Conservation (phyloP, 371 early-diverging fungal species). For the Fennellomyces sp. region DNA sequence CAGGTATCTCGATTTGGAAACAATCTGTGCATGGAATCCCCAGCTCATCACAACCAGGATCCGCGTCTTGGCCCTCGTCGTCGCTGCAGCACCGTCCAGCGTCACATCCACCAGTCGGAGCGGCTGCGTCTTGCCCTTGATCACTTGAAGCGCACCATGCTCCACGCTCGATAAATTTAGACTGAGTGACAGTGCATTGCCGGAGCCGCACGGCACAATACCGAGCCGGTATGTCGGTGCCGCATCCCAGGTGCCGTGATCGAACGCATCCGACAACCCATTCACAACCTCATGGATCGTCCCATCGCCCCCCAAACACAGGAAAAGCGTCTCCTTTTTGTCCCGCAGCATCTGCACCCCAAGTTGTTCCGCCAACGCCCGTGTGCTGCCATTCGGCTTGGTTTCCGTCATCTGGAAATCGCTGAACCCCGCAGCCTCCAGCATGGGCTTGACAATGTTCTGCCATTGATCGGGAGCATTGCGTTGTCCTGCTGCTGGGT, state of each 20-base stretch:
- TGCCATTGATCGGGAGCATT: constrained; percentile 16
- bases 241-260: not conserved
- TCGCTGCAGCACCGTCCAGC: constrained; percentile 22
- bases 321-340: constrained; percentile 12
- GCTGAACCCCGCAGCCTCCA: constrained; percentile 13
- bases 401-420: constrained; percentile 13
- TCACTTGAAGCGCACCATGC: constrained; percentile 36
- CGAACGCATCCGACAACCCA: constrained; percentile 35
- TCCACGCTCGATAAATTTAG: constrained; percentile 27
- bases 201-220: constrained; percentile 46
- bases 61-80: not conserved
- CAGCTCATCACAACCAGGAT: constrained; percentile 51
- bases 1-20: constrained; percentile 40
- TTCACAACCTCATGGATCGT: constrained; percentile 51
- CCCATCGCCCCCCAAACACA: constrained; percentile 54
- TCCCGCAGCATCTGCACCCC: not conserved
- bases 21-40: constrained; percentile 58
- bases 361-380: constrained; percentile 11
- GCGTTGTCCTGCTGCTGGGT: constrained; percentile 27
- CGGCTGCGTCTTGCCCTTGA: constrained; percentile 30
- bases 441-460: constrained; percentile 24
- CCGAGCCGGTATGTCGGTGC: constrained; percentile 27
- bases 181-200: constrained; percentile 50
- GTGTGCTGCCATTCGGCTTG: constrained; percentile 7
- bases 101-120: constrained; percentile 35